Evolutionary conservation across 495 filamentous ascomycete species (phyloP).

Genomic region (Hamigera avellanea): DNA sequence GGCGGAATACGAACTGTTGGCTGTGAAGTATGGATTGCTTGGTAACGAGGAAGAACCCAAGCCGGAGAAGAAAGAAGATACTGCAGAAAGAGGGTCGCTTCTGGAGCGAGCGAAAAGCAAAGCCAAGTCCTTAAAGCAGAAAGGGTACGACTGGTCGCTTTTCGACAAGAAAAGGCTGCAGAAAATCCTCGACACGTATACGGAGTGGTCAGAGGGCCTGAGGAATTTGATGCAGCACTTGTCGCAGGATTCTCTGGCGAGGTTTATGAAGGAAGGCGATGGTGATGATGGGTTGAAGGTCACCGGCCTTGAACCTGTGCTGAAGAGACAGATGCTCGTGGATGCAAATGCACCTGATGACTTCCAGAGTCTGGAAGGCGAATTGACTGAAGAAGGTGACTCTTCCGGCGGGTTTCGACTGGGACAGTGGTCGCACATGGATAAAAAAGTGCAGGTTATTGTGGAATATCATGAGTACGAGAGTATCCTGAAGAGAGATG

Average conservation of each 20-base stretch:
- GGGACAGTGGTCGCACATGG: conserved; percentile 5
- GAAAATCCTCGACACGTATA: conserved; percentile 9
- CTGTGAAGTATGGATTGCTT: conserved; percentile 7
- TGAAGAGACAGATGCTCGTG: conserved; percentile 7
- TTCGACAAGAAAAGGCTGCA: conserved; percentile 15
- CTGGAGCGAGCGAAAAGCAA: conserved; percentile 10
- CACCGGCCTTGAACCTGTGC: conserved; percentile 10
- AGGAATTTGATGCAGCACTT: conserved; percentile 12
- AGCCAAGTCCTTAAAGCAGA: conserved; percentile 8
- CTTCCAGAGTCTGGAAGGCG: conserved; percentile 8
- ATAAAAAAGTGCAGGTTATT: conserved; percentile 3
- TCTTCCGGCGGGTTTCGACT: conserved; percentile 6
- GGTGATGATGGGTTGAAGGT: conserved; percentile 5
- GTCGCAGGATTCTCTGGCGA: conserved; percentile 8
- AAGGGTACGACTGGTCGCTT: conserved; percentile 14
- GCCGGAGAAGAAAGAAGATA: not conserved
- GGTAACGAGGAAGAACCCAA: not conserved
- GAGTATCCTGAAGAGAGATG: conserved; percentile 5
- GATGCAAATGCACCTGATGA: conserved; percentile 7
- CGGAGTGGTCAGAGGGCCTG: conserved; percentile 8
- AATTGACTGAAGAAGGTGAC: conserved; percentile 6
- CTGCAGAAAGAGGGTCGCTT: conserved; percentile 5
- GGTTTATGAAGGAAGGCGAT: not conserved
- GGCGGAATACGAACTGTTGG: conserved; percentile 2
- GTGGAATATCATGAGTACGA: conserved; percentile 13